Evolutionary conservation across 192 early-diverging fungal species (phyloP).

Genomic region (Lobosporangium transversale): DNA sequence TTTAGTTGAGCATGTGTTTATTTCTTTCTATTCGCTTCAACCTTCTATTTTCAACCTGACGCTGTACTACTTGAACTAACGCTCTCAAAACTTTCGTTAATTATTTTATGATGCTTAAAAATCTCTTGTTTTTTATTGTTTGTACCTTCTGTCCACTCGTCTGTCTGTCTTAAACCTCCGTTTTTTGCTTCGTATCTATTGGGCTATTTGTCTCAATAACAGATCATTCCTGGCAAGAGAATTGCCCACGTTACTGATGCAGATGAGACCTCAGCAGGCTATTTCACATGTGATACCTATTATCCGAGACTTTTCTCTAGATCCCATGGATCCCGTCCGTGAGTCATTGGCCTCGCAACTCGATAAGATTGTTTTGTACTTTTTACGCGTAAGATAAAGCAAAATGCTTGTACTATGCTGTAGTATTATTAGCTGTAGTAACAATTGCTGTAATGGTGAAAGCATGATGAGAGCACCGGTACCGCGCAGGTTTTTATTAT

Average conservation of each 20-base stretch:
- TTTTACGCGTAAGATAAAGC: conserved; percentile 18
- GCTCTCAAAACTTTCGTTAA: conserved; percentile 47
- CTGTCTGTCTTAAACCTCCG: no score
- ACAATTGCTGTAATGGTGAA: no score
- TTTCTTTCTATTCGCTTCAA: neutral
- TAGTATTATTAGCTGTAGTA: no score
- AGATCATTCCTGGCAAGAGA: conserved; percentile 39
- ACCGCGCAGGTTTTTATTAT: no score
- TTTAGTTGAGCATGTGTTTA: neutral
- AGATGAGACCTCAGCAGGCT: conserved; percentile 27
- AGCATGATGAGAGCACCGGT: no score
- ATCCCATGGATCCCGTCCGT: conserved; percentile 31
- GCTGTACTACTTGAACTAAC: conserved; percentile 11
- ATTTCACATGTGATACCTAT: conserved; percentile 35
- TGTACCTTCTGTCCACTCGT: neutral
- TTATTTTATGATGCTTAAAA: no score
- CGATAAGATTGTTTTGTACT: conserved; percentile 45
- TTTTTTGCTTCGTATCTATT: neutral
- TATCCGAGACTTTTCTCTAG: conserved; percentile 30
- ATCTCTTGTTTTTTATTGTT: conserved; percentile 5
- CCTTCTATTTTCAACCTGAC: neutral
- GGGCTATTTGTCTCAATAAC: neutral
- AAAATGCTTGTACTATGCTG: neutral
- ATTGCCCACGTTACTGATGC: conserved; percentile 11
- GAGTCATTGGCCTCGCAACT: conserved; percentile 40